Conservation (phyloP, 164 flowering plant species). For the Aristolochia fimbriata region DNA sequence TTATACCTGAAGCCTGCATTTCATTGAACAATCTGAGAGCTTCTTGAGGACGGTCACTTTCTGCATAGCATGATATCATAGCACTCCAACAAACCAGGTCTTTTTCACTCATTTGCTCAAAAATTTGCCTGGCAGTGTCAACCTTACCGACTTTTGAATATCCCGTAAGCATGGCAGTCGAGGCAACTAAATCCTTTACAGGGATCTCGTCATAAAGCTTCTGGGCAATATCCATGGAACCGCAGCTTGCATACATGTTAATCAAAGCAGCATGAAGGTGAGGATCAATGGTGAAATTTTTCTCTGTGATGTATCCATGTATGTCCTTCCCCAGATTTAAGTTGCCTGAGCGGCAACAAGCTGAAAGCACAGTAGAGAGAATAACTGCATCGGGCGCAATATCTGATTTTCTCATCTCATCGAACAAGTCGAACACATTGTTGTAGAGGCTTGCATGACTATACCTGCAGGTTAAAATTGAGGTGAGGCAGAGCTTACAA, state of each 20-base stretch:
- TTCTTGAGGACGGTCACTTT: constrained; percentile 52
- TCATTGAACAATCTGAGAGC: constrained; percentile 48
- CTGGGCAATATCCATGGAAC: constrained; percentile 52
- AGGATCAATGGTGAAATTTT: constrained; percentile 26
- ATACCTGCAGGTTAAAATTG: constrained; percentile 27
- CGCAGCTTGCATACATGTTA: constrained; percentile 58
- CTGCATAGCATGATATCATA: constrained; percentile 73
- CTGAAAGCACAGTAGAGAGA: constrained; percentile 46
- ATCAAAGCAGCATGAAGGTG: constrained; percentile 49
- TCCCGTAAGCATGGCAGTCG: constrained; percentile 60
- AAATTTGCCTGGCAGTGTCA: constrained; percentile 52
- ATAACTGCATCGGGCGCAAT: constrained; percentile 44
- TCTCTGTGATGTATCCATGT: constrained; percentile 35
- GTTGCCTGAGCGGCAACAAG: constrained; percentile 48
- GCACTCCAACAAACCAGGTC: constrained; percentile 83
- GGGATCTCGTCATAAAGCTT: constrained; percentile 32
- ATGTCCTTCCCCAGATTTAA: constrained; percentile 38
- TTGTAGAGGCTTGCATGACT: constrained; percentile 36
- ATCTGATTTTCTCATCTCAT: constrained; percentile 50
- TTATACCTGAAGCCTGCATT: constrained; percentile 34
- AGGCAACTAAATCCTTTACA: constrained; percentile 30
- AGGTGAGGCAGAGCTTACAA: no score
- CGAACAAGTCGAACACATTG: constrained; percentile 41
- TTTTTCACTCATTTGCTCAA: constrained; percentile 45
- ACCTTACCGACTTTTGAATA: constrained; percentile 43